Percentiles rank a stretch among this genome's conserved stretches.
phyloP scores from a whole-genome alignment of 192 early-diverging fungal species.

The Backusella luteola region DNA sequence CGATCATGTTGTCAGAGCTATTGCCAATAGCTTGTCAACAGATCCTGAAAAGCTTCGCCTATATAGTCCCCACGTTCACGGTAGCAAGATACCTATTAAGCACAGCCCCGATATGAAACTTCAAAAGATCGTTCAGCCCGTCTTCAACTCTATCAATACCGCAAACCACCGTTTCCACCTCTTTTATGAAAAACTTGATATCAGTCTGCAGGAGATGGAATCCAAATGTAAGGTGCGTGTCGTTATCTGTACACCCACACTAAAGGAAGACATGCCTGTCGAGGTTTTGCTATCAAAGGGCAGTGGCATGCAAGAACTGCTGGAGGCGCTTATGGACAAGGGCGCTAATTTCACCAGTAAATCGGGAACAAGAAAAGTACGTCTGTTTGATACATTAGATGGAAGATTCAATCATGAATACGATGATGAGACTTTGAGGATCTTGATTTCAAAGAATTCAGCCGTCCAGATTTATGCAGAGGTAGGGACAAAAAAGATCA shows the following conservation, averaged over 20 bases:
- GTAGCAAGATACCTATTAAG: background rate
- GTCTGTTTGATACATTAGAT: slow-evolving; percentile 54
- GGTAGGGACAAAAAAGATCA: slow-evolving; percentile 6
- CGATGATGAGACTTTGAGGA: slow-evolving; percentile 43
- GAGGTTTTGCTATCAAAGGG: slow-evolving; percentile 73
- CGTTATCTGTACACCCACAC: slow-evolving; percentile 58
- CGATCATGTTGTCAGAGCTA: slow-evolving; percentile 58
- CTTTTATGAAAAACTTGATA: slow-evolving; percentile 83
- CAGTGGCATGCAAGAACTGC: slow-evolving; percentile 39
- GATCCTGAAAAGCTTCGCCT: slow-evolving; percentile 70
- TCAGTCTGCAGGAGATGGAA: slow-evolving; percentile 81
- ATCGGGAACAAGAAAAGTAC: slow-evolving; percentile 47
- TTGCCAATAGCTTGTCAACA: slow-evolving; percentile 58
- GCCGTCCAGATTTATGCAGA: slow-evolving; percentile 58
- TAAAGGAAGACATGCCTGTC: slow-evolving; percentile 60
- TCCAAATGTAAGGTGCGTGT: slow-evolving; percentile 72
- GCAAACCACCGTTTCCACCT: slow-evolving; percentile 37
- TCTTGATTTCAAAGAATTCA: slow-evolving; percentile 34
- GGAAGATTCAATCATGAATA: slow-evolving; percentile 50
- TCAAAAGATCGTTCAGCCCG: slow-evolving; percentile 36
- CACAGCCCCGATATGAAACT: background rate
- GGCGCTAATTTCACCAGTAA: slow-evolving; percentile 39
- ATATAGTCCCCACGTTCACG: background rate
- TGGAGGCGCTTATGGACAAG: slow-evolving; percentile 50
- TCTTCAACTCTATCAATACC: slow-evolving; percentile 14